Base-by-base conservation (phyloP, 1,139 yeast genomes). In the Geotrichum fermentans region DNA sequence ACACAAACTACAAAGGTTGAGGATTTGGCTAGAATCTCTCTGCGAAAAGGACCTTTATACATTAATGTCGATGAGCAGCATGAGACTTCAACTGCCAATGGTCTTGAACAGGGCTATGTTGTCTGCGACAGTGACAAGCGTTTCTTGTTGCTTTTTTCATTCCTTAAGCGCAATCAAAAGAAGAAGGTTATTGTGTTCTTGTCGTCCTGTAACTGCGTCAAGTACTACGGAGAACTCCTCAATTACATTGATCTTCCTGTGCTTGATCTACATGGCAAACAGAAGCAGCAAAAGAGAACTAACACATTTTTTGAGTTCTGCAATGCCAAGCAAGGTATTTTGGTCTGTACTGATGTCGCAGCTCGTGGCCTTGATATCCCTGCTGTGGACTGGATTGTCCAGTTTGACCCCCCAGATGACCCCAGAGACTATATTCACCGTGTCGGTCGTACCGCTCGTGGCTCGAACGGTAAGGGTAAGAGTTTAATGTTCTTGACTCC, bases 1-100 rank as follows among this genome's bases (percentile, higher is more conserved):
- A 92, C 99, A 0, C 99, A 92, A 69, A 92, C 99, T 36, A 92
- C 97, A 41, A 94, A 94, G 72, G 98, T 92, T 55, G 97, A 92
- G 66, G 99, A 94, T 72, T 76, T 92, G 64, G 98, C 98, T 20
- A 80, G 99, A 70, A 92, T 94, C 49, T 92, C 98, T 4, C 75
- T 94, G 60, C 81, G 96, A 66, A 83, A 92, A 45, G 97, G 97
- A 39, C 99, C 98, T 17, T 77, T 94, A 55, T 94, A 90, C 69
- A 92, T 92, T 57, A 92, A 92, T 61, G 99, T 94, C 51, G 96
- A 85, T 53, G 84, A 87, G 44, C 88, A 84, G 63, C 66, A 68
- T 20, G 89, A 79, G 40, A 80, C 79, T 1, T 88, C 97, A 2
- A 92, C 99, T 2, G 98, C 90, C 5, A 96, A 89, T 62, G 97